These are phyloP conservation scores for Pelargonium cotyledonis DNA, from an alignment of 441 rosid genomes.

Conservation along the genomic window DNA sequence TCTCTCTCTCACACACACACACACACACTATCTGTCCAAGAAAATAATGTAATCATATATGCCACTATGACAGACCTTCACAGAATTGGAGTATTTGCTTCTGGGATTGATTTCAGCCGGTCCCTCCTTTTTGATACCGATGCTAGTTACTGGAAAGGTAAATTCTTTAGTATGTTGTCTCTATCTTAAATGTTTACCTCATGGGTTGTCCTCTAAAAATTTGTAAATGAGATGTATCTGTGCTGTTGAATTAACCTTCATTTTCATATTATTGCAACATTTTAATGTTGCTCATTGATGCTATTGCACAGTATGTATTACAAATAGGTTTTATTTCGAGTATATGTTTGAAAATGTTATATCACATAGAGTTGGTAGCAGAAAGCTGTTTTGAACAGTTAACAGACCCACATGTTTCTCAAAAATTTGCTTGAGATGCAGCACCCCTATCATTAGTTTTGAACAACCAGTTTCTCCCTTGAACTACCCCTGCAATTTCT, in stretches of 20 bases:
- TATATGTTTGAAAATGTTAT: not conserved
- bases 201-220: conserved; percentile 1
- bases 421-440: not conserved
- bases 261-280: not conserved
- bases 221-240: not conserved
- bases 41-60: not conserved
- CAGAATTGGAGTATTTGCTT: conserved; percentile 86
- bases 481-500: not conserved
- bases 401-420: not conserved
- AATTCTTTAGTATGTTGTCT: conserved; percentile 9
- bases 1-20: not conserved
- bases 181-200: not conserved
- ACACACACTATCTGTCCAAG: not conserved
- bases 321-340: not conserved
- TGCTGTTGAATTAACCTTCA: conserved; percentile 6
- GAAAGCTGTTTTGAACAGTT: not conserved
- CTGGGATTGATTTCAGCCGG: conserved; percentile 70
- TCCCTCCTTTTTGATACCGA: conserved; percentile 74
- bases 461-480: not conserved
- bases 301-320: not conserved
- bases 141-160: conserved; percentile 67
- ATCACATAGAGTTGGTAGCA: not conserved
- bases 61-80: conserved; percentile 47
- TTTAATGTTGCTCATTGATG: conserved; percentile 2
- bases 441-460: no score